These are phyloP conservation scores for Myxozyma monticola DNA, from an alignment of 805 yeast genomes.

Conservation along the genomic window DNA sequence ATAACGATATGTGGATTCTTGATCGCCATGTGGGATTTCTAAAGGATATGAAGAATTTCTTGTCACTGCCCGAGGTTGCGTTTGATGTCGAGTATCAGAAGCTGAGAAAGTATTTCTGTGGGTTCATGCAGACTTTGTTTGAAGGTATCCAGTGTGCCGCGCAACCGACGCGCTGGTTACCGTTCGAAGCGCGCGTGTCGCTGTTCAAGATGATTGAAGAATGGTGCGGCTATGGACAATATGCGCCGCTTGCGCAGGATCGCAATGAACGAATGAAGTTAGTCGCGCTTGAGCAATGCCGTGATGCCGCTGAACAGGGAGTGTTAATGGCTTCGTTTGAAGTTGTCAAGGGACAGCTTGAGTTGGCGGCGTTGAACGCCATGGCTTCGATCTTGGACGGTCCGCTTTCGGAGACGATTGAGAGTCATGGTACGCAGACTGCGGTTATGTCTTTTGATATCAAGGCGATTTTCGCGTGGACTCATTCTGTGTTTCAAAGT, in stretches of 20 bases:
- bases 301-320: conserved; percentile 40
- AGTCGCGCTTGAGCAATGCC: conserved; percentile 41
- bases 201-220: conserved; percentile 81
- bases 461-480: conserved; percentile 70
- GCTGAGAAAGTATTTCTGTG: conserved; percentile 79
- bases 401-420: conserved; percentile 51
- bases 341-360: conserved; percentile 69
- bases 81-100: conserved; percentile 69
- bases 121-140: conserved; percentile 73
- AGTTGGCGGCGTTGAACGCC: conserved; percentile 70
- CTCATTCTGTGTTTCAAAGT: conserved; percentile 62
- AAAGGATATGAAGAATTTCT: conserved; percentile 59
- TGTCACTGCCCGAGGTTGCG: conserved; percentile 60
- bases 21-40: conserved; percentile 61
- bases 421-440: conserved; percentile 43
- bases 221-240: conserved; percentile 91
- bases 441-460: conserved; percentile 70
- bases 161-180: conserved; percentile 60
- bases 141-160: conserved; percentile 37
- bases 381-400: conserved; percentile 79
- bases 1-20: conserved; percentile 68
- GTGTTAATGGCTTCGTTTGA: conserved; percentile 70
- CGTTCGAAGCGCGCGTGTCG: conserved; percentile 80
- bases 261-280: conserved; percentile 62
- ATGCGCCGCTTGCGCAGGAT: conserved; percentile 58